Evolutionary conservation across 2,329 filamentous ascomycete species (phyloP).

Genomic region (Alternaria ventricosa): DNA sequence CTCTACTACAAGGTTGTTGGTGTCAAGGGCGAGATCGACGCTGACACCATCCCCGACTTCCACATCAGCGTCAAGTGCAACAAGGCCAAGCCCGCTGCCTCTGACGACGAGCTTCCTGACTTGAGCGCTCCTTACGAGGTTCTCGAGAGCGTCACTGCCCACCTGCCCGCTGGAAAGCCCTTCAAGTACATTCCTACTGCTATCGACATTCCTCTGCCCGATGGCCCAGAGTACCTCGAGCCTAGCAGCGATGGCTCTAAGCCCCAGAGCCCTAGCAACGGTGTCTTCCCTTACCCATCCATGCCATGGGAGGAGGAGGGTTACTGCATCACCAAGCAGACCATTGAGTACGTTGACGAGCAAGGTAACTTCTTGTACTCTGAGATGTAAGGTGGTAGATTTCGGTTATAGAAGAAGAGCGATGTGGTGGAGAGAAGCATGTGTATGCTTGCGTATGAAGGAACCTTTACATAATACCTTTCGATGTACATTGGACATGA

Average conservation of each 20-base stretch:
- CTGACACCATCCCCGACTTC: slow-evolving; percentile 39
- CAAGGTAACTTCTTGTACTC: slow-evolving; percentile 41
- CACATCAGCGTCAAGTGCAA: slow-evolving; percentile 43
- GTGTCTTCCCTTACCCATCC: slow-evolving; percentile 22
- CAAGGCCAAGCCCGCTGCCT: slow-evolving; percentile 35
- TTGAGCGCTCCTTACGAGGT: slow-evolving; percentile 34
- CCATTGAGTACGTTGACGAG: slow-evolving; percentile 44
- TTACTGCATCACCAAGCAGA: slow-evolving; percentile 41
- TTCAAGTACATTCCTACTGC: slow-evolving; percentile 35
- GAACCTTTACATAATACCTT: slow-evolving; percentile 15
- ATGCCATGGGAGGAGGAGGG: slow-evolving; percentile 36
- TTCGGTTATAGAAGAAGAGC: background rate
- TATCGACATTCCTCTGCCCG: slow-evolving; percentile 25
- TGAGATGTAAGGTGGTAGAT: slow-evolving; percentile 19
- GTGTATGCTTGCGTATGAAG: slow-evolving; percentile 6
- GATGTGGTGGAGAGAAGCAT: background rate
- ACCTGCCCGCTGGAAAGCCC: slow-evolving; percentile 39
- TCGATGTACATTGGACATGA: slow-evolving; percentile 10
- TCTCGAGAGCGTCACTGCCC: slow-evolving; percentile 35
- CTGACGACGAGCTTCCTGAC: slow-evolving; percentile 36
- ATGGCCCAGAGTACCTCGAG: slow-evolving; percentile 20
- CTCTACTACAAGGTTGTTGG: slow-evolving; percentile 46
- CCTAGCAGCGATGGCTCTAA: slow-evolving; percentile 5
- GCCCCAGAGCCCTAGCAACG: slow-evolving; percentile 9
- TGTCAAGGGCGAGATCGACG: slow-evolving; percentile 37